phyloP scores from a whole-genome alignment of 2,329 filamentous ascomycete species.

The Ilyonectria sp. region DNA sequence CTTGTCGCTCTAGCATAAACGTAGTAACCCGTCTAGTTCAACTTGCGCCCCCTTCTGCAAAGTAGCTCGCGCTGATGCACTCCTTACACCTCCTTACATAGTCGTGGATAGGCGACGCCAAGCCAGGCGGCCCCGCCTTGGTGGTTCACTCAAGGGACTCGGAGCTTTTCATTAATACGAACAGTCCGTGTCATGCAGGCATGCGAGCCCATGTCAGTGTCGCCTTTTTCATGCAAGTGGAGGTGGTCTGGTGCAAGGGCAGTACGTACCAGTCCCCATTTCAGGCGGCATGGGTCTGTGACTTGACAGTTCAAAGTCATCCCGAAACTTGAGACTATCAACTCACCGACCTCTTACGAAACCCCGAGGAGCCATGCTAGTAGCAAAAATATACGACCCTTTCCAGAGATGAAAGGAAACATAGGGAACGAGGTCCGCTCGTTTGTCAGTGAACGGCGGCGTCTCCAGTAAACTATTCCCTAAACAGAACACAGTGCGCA shows the following conservation, averaged over 20 bases:
- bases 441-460: neutral
- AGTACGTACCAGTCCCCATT: neutral
- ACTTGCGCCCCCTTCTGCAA: conserved; percentile 8
- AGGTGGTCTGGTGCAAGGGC: neutral
- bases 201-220: neutral
- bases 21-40: neutral
- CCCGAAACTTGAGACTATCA: neutral
- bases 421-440: neutral
- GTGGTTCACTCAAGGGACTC: conserved; percentile 14
- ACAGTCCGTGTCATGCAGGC: conserved; percentile 6
- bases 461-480: neutral
- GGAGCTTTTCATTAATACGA: neutral
- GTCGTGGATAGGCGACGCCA: neutral
- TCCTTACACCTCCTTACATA: neutral
- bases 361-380: neutral
- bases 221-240: conserved; percentile 20
- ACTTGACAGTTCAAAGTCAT: neutral
- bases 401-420: neutral
- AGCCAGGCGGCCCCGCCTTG: neutral
- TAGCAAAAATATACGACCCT: neutral
- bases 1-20: conserved; percentile 18
- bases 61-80: neutral
- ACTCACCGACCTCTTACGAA: neutral
- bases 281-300: neutral
- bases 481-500: neutral